Conservation (phyloP, 2,329 filamentous ascomycete species). For the Triangularia setosa region DNA sequence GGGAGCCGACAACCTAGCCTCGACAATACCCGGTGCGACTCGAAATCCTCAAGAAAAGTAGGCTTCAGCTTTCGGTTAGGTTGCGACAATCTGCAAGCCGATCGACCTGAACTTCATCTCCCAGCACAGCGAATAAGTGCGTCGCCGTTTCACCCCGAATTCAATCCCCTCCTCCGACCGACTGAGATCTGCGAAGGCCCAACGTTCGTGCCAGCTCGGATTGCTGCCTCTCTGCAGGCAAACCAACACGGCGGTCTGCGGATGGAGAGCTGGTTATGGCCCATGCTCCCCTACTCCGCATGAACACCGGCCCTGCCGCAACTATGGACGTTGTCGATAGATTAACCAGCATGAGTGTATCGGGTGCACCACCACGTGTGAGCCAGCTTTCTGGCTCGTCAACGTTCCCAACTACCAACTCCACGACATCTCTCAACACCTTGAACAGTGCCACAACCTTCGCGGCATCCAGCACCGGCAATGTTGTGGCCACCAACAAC, state of each 20-base stretch:
- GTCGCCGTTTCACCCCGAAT: neutral
- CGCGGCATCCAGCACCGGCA: conserved; percentile 43
- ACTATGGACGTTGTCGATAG: conserved; percentile 45
- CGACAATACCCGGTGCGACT: neutral
- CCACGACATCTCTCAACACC: conserved; percentile 50
- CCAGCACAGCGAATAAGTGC: neutral
- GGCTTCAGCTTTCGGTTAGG: neutral
- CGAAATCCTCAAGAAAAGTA: neutral
- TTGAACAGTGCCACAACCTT: conserved; percentile 43
- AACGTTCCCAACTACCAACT: conserved; percentile 50
- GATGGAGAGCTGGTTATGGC: conserved; percentile 51
- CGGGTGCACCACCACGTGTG: conserved; percentile 47
- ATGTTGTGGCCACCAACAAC: conserved; percentile 76
- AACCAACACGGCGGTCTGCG: conserved; percentile 24
- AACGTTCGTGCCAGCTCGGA: conserved; percentile 9
- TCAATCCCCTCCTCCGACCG: conserved; percentile 6
- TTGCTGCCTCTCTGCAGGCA: neutral
- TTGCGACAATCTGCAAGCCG: neutral
- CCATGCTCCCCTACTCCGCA: conserved; percentile 57
- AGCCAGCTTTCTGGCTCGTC: conserved; percentile 63
- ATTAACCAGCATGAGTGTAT: conserved; percentile 49
- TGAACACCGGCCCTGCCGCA: conserved; percentile 52
- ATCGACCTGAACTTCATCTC: neutral
- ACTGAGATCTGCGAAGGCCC: neutral
- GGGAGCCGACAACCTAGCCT: neutral